Evolutionary conservation across 2,329 filamentous ascomycete species (phyloP).

Genomic region (Diplodia mutila): DNA sequence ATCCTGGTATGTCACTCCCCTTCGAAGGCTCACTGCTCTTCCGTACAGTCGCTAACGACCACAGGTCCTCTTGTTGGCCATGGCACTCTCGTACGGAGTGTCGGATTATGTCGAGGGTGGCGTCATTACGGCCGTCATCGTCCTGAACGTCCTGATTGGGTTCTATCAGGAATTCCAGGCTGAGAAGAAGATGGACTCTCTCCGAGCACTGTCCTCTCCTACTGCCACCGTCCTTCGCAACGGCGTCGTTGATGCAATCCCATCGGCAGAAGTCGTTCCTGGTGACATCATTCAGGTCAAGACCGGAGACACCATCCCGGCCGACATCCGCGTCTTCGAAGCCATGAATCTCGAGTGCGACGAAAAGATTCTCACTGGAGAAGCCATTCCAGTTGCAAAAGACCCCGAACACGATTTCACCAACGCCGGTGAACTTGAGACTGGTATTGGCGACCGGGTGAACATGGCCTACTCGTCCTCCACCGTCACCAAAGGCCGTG

Average conservation of each 20-base stretch:
- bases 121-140: slow-evolving; percentile 66
- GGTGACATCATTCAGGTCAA: slow-evolving; percentile 46
- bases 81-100: slow-evolving; percentile 69
- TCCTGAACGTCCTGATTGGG: slow-evolving; percentile 70
- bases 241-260: slow-evolving; percentile 42
- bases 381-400: slow-evolving; percentile 72
- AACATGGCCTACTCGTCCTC: slow-evolving; percentile 75
- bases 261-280: slow-evolving; percentile 43
- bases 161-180: slow-evolving; percentile 50
- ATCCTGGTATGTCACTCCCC: slow-evolving; percentile 36
- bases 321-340: slow-evolving; percentile 65
- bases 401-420: slow-evolving; percentile 58
- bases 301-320: slow-evolving; percentile 66
- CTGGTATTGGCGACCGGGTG: slow-evolving; percentile 61
- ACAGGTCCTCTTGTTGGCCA: slow-evolving; percentile 74
- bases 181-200: slow-evolving; percentile 48
- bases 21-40: background rate
- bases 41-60: background rate
- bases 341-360: slow-evolving; percentile 77
- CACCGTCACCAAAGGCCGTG: slow-evolving; percentile 72
- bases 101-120: slow-evolving; percentile 66
- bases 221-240: slow-evolving; percentile 44
- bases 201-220: slow-evolving; percentile 45
- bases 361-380: slow-evolving; percentile 73
- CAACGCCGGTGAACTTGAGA: slow-evolving; percentile 56